Percentiles rank a stretch among this genome's conserved stretches.
Conservation (phyloP, 208 protist species). For the Trichomonas tenax region DNA sequence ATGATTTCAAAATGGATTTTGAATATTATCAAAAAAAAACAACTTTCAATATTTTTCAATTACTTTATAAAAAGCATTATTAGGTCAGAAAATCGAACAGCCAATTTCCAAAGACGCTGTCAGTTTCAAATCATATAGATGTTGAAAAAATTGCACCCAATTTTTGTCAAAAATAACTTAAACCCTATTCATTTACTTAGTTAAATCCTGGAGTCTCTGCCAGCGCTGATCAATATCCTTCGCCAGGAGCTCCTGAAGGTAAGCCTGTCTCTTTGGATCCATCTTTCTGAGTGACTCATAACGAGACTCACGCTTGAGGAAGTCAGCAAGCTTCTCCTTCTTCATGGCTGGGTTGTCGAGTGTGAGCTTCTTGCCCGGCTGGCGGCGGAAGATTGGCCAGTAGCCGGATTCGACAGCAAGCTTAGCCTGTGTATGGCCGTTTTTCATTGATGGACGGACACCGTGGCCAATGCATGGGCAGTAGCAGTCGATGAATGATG, state of each 20-base stretch:
- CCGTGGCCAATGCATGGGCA: conserved; percentile 41
- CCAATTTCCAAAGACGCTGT: too few relatives aligned
- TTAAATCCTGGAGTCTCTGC: background rate
- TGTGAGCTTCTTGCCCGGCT: background rate
- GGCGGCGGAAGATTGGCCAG: background rate
- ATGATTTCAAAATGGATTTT: too few relatives aligned
- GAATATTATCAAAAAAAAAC: too few relatives aligned
- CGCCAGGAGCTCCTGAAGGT: background rate
- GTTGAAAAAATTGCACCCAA: too few relatives aligned
- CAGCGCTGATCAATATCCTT: background rate
- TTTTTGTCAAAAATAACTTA: too few relatives aligned
- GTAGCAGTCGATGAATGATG: conserved; percentile 41
- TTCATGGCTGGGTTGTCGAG: background rate
- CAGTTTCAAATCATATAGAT: too few relatives aligned
- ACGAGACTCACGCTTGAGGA: background rate
- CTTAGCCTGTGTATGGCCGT: background rate
- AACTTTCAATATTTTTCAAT: too few relatives aligned
- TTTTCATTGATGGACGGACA: background rate
- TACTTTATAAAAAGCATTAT: too few relatives aligned
- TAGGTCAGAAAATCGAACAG: too few relatives aligned
- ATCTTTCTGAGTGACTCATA: background rate
- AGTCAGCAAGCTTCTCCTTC: background rate
- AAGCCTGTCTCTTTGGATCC: background rate
- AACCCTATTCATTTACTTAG: background rate
- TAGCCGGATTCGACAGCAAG: background rate